Evolutionary conservation across 176 grass and related monocot genomes (phyloP).

Genomic region (barley (Hordeum vulgare)): DNA sequence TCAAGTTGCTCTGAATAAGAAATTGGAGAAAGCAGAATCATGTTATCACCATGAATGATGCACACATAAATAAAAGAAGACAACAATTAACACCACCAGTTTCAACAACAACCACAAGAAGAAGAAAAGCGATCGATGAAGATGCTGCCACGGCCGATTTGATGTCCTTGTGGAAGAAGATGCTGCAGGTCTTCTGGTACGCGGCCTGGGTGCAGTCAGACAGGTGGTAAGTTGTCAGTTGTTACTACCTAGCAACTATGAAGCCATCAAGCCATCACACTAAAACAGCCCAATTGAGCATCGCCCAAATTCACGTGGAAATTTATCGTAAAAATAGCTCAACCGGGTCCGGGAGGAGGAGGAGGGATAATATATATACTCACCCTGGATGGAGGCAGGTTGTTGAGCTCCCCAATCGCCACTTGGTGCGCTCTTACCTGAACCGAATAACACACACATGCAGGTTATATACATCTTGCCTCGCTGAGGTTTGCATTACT

Average conservation of each 20-base stretch:
- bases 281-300: not conserved
- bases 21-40: not conserved
- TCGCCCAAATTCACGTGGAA: not conserved
- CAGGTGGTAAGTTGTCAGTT: not conserved
- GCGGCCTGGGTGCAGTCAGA: not conserved
- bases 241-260: no score
- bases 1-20: constrained; percentile 32
- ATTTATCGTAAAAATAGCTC: no score
- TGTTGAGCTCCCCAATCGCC: constrained; percentile 50
- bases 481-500: no score
- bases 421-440: constrained; percentile 48
- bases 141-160: constrained; percentile 27
- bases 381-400: constrained; percentile 44
- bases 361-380: constrained; percentile 2
- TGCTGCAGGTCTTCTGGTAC: constrained; percentile 38
- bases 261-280: not conserved
- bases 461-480: no score
- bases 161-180: constrained; percentile 36
- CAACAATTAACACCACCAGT: not conserved
- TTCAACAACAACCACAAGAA: not conserved
- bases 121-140: not conserved
- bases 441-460: constrained; percentile 3
- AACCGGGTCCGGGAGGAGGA: no score
- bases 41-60: not conserved
- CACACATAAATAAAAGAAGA: not conserved